Percentiles rank a stretch among this genome's conserved stretches.
Evolutionary conservation across 2,329 filamentous ascomycete genomes (phyloP).

Genomic region (Pseudocercospora fijiensis): DNA sequence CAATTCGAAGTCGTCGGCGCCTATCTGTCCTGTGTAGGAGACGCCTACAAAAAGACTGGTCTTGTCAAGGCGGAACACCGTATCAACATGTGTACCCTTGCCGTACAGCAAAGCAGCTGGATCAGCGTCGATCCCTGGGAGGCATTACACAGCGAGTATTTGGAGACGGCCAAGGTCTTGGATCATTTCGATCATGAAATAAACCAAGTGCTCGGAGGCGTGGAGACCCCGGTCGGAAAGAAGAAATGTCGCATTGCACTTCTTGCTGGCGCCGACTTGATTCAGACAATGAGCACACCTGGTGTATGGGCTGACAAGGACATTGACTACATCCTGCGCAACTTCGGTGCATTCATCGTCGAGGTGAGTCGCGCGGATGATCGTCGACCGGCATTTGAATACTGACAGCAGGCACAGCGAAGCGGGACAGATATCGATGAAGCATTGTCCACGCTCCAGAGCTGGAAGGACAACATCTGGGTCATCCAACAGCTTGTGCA

Average conservation of each 20-base stretch:
- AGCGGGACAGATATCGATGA: conserved; percentile 86
- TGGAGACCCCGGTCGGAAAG: conserved; percentile 67
- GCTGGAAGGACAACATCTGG: conserved; percentile 82
- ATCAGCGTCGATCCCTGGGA: conserved; percentile 87
- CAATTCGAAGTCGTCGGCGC: conserved; percentile 84
- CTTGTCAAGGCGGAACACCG: conserved; percentile 70
- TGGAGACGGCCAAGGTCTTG: conserved; percentile 82
- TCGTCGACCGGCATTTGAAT: conserved; percentile 59
- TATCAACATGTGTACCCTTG: conserved; percentile 83
- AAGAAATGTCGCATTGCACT: conserved; percentile 74
- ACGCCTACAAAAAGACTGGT: conserved; percentile 77
- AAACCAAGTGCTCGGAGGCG: conserved; percentile 73
- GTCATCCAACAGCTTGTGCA: conserved; percentile 86
- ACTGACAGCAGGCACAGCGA: conserved; percentile 51
- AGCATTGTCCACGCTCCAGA: conserved; percentile 75
- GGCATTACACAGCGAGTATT: conserved; percentile 78
- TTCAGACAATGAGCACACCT: conserved; percentile 54
- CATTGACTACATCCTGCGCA: conserved; percentile 80
- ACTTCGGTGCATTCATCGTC: conserved; percentile 80
- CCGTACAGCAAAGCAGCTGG: conserved; percentile 73
- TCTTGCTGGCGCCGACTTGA: conserved; percentile 65
- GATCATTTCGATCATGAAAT: conserved; percentile 92
- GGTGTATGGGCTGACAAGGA: conserved; percentile 79
- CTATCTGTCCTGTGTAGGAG: conserved; percentile 76
- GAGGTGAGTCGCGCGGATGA: conserved; percentile 34